Evolutionary conservation across 495 filamentous ascomycete genomes (phyloP).

Genomic region (Copromyces sp.): DNA sequence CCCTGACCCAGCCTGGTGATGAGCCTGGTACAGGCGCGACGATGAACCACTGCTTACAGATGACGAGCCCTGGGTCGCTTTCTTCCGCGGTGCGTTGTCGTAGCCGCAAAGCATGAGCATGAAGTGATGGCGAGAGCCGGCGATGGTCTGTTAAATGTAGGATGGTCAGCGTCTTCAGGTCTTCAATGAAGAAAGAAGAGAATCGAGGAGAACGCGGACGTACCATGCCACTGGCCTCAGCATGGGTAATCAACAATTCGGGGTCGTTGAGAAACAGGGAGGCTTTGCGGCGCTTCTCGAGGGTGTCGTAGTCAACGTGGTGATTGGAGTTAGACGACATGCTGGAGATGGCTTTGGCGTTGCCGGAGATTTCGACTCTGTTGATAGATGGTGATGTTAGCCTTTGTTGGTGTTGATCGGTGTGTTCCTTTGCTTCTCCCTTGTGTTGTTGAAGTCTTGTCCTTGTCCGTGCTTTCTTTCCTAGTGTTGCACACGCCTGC

Average conservation of each 20-base stretch:
- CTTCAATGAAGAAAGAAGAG: neutral
- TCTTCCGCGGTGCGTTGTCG: constrained; percentile 20
- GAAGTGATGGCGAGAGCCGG: constrained; percentile 39
- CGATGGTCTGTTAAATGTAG: constrained; percentile 27
- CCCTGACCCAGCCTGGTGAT: neutral
- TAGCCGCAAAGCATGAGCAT: constrained; percentile 40
- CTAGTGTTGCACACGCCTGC: neutral
- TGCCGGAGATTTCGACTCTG: neutral
- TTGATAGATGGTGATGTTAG: neutral
- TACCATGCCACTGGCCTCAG: constrained; percentile 36
- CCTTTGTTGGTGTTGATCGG: neutral
- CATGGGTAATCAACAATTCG: constrained; percentile 44
- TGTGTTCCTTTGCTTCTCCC: neutral
- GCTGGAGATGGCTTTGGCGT: neutral
- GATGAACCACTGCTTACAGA: neutral
- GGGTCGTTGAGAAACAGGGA: constrained; percentile 37
- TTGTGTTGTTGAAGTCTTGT: neutral
- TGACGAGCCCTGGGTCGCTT: neutral
- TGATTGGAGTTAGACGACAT: neutral
- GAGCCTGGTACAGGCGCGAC: neutral
- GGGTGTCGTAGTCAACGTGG: constrained; percentile 18
- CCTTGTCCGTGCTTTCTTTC: neutral
- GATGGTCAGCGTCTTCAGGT: neutral
- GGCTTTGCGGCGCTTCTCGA: constrained; percentile 32
- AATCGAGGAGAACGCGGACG: constrained; percentile 7